These are phyloP conservation scores for Aspergillus viridinutans DNA, from an alignment of 2,329 filamentous ascomycete species.

Conservation along the genomic window DNA sequence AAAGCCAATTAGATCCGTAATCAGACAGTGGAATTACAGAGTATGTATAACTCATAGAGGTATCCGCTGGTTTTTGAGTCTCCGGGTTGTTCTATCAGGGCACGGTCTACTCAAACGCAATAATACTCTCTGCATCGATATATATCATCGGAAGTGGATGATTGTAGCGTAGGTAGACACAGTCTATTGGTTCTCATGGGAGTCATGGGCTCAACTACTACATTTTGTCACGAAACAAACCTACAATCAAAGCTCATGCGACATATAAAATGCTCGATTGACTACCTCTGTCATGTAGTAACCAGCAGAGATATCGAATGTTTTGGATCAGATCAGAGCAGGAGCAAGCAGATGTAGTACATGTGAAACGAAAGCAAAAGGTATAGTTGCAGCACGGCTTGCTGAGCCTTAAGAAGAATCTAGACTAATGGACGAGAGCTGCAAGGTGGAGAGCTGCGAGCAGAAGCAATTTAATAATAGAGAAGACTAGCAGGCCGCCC, in stretches of 20 bases:
- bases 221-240: background rate
- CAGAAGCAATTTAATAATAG: too few relatives aligned
- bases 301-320: too few relatives aligned
- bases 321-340: background rate
- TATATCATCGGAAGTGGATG: background rate
- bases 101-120: background rate
- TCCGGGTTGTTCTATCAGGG: background rate
- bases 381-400: background rate
- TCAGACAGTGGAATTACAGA: background rate
- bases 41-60: background rate
- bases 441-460: background rate
- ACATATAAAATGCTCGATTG: too few relatives aligned
- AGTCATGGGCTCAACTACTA: background rate
- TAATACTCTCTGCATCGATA: background rate
- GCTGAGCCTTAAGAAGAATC: background rate
- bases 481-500: too few relatives aligned
- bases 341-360: background rate
- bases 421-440: background rate
- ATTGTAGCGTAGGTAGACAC: background rate
- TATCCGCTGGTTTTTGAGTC: background rate
- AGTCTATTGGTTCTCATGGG: background rate
- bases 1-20: too few relatives aligned
- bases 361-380: background rate
- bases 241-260: background rate
- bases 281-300: background rate